Percentiles rank a stretch among this genome's conserved stretches.
These are phyloP conservation scores for Fraxinus greggii DNA, from an alignment of 305 asterid species.

Conservation along the genomic window DNA sequence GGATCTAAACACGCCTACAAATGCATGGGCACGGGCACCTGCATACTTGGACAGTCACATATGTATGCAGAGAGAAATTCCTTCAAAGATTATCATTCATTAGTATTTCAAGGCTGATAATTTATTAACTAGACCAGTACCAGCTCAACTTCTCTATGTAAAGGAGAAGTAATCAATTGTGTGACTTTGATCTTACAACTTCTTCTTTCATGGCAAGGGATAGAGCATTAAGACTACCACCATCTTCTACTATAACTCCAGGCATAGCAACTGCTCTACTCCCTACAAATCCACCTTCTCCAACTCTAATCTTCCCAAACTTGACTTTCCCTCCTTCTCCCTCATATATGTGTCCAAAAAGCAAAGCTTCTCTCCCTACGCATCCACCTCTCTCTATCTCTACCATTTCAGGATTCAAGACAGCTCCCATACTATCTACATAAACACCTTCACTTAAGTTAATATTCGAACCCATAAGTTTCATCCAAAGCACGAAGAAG, in stretches of 20 bases:
- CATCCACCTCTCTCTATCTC: constrained; percentile 68
- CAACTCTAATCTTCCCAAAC: constrained; percentile 67
- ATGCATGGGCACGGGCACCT: not conserved
- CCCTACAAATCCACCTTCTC: constrained; percentile 76
- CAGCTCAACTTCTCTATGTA: constrained; percentile 5
- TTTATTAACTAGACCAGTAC: constrained; percentile 16
- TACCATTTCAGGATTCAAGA: constrained; percentile 85
- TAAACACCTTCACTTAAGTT: constrained; percentile 61
- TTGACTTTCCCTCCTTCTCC: constrained; percentile 78
- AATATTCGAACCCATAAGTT: constrained; percentile 66
- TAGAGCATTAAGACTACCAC: constrained; percentile 60
- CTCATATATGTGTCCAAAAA: constrained; percentile 81
- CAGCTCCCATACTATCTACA: constrained; percentile 78
- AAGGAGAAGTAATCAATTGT: constrained; percentile 3
- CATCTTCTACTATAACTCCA: constrained; percentile 69
- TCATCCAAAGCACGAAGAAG: constrained; percentile 66
- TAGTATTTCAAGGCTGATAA: not conserved
- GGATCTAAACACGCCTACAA: not conserved
- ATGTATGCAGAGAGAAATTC: not conserved
- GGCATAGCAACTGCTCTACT: constrained; percentile 82
- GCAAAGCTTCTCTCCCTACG: constrained; percentile 68
- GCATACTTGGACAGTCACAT: not conserved
- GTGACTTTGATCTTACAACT: constrained; percentile 44
- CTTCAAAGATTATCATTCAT: not conserved
- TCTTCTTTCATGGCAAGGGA: constrained; percentile 89